These are phyloP conservation scores for Mucor velutinosus DNA, from an alignment of 371 early-diverging fungal species.

Conservation along the genomic window DNA sequence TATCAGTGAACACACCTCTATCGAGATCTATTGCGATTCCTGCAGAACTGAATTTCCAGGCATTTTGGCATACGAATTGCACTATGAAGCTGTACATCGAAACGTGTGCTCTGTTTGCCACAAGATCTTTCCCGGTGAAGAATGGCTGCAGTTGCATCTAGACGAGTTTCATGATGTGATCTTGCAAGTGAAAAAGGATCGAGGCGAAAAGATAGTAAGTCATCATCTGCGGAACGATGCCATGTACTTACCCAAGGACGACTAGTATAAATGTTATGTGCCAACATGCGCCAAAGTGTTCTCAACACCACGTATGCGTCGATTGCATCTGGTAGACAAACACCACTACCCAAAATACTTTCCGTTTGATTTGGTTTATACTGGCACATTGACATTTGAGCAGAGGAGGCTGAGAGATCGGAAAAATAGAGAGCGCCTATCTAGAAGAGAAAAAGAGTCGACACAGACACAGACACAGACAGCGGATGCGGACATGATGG, in stretches of 20 bases:
- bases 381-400: constrained; percentile 48
- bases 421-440: constrained; percentile 1
- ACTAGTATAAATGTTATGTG: constrained; percentile 74
- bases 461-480: background rate
- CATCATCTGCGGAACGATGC: background rate
- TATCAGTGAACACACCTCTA: constrained; percentile 11
- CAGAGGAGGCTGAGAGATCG: constrained; percentile 25
- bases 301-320: constrained; percentile 53
- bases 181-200: constrained; percentile 51
- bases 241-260: background rate
- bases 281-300: constrained; percentile 59
- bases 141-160: constrained; percentile 58
- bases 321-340: constrained; percentile 66
- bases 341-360: constrained; percentile 69
- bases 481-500: constrained; percentile 19
- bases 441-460: background rate
- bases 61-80: constrained; percentile 52
- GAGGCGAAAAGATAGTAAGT: constrained; percentile 64
- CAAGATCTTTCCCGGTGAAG: constrained; percentile 53
- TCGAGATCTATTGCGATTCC: constrained; percentile 27
- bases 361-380: constrained; percentile 65
- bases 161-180: constrained; percentile 60
- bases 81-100: constrained; percentile 60
- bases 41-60: constrained; percentile 23
- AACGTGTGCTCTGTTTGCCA: constrained; percentile 55